Evolutionary conservation across 2,329 filamentous ascomycete genomes (phyloP), one percentile per base, ranked within the genome.

Genomic region (Ophiocordyceps camponoti-rufipedis): DNA sequence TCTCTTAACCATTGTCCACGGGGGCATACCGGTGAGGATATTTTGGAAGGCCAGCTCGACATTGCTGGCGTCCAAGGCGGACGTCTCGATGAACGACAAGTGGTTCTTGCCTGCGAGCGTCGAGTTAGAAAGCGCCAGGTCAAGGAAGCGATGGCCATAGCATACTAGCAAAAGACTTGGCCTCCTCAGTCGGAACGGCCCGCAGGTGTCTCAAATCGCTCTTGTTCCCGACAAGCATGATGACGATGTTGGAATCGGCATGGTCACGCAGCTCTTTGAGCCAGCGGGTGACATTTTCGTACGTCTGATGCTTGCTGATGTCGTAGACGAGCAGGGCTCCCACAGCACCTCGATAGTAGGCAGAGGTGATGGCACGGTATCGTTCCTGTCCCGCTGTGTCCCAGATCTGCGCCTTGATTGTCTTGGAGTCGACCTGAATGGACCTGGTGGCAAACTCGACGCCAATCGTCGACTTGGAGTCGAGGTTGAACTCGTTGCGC

Each of bases 321-420:
- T 98, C 89, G 72, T 98, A 98, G 60, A 98, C 91, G 53, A 98
- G 85, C 49, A 98, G 80, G 51, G 91, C 91, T 57, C 91, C 91
- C 47, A 98, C 91, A 46, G 91, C 93, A 59, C 91, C 93, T 58
- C 91, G 84, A 70, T 98, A 98, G 74, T 98, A 98, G 55, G 91
- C 91, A 49, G 91, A 95, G 56, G 91, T 98, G 66, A 98, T 98
- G 64, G 91, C 91, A 63, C 93, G 85, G 73, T 96, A 98, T 65
- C 91, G 83, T 70, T 98, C 91, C 72, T 98, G 91, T 55, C 91
- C 91, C 54, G 91, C 91, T 48, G 91, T 98, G 72, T 98, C 91
- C 91, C 93, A 98, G 60, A 98, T 98, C 73, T 98, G 91, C 57
- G 91, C 91, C 76, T 98, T 98, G 80, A 98, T 98, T 52, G 91